These are phyloP conservation scores for Podila clonocystis DNA, from an alignment of 192 early-diverging fungal species.

Conservation along the genomic window DNA sequence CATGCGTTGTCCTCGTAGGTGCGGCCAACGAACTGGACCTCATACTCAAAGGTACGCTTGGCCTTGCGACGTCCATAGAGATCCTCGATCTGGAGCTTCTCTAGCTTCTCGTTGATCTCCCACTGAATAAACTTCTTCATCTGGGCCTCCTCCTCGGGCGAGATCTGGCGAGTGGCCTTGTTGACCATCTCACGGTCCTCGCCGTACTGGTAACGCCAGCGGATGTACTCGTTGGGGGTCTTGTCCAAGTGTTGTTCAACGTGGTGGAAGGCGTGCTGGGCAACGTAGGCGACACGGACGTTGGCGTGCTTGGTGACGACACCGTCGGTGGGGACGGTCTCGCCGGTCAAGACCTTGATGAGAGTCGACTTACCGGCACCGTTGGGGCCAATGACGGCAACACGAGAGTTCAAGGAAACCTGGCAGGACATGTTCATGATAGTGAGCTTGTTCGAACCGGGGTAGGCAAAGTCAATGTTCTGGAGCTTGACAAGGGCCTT, in stretches of 20 bases:
- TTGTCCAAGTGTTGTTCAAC: slow-evolving; percentile 82
- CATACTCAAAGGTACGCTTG: slow-evolving; percentile 74
- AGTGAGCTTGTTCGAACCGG: slow-evolving; percentile 68
- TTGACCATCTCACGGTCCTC: slow-evolving; percentile 82
- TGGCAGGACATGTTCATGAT: slow-evolving; percentile 70
- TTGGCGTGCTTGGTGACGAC: slow-evolving; percentile 85
- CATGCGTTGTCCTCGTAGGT: slow-evolving; percentile 80
- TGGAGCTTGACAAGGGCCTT: slow-evolving; percentile 84
- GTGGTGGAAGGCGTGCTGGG: slow-evolving; percentile 90
- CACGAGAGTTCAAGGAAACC: slow-evolving; percentile 79
- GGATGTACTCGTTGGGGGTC: slow-evolving; percentile 67
- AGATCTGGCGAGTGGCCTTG: slow-evolving; percentile 76
- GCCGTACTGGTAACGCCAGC: slow-evolving; percentile 83
- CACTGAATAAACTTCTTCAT: slow-evolving; percentile 55
- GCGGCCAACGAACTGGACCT: slow-evolving; percentile 79
- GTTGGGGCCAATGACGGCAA: slow-evolving; percentile 79
- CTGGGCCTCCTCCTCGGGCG: slow-evolving; percentile 68
- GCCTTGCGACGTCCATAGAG: slow-evolving; percentile 75
- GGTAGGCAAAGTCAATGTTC: slow-evolving; percentile 76
- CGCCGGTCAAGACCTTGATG: slow-evolving; percentile 79
- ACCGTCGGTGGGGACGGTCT: slow-evolving; percentile 75
- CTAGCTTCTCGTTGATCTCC: slow-evolving; percentile 56
- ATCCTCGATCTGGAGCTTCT: slow-evolving; percentile 62
- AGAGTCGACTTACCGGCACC: slow-evolving; percentile 58
- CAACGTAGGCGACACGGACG: slow-evolving; percentile 85